A percentile compares a stretch with the other conserved stretches of the same genome.
These are phyloP conservation scores for Chimonanthus praecox DNA, from an alignment of 164 flowering plant genomes.

Conservation along the genomic window DNA sequence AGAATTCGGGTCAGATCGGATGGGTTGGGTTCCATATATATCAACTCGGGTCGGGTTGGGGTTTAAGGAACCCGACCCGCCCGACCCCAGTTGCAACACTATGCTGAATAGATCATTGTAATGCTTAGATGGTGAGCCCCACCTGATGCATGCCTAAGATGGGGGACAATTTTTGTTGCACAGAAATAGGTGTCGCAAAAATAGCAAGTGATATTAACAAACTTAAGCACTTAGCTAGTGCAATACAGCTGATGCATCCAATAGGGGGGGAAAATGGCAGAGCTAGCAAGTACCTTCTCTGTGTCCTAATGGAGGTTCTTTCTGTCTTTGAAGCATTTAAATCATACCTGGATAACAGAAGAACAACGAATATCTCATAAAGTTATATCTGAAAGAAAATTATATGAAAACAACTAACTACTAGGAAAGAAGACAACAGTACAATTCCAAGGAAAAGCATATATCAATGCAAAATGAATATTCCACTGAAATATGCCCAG, in stretches of 20 bases:
- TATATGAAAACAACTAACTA: too few relatives aligned
- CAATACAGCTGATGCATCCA: neutral
- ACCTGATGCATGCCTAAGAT: neutral
- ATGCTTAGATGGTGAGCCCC: neutral
- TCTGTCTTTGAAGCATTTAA: conserved; percentile 49
- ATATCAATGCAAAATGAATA: too few relatives aligned
- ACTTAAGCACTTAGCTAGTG: neutral
- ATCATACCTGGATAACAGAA: conserved; percentile 41
- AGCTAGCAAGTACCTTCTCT: conserved; percentile 34
- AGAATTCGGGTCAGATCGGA: too few relatives aligned
- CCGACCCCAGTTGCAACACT: too few relatives aligned
- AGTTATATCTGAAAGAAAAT: too few relatives aligned
- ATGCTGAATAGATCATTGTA: neutral
- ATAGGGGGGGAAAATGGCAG: neutral
- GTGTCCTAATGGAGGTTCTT: conserved; percentile 31
- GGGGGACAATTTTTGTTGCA: neutral
- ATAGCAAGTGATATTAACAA: neutral
- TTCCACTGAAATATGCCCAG: too few relatives aligned
- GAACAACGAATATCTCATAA: too few relatives aligned
- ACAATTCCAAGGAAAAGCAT: too few relatives aligned
- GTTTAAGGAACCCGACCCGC: too few relatives aligned
- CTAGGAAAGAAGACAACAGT: too few relatives aligned
- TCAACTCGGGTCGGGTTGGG: too few relatives aligned
- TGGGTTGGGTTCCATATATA: too few relatives aligned
- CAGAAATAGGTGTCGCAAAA: neutral